Evolutionary conservation across 1,284 basidiomycete genomes (phyloP).

Genomic region (Leccinum solheimii): DNA sequence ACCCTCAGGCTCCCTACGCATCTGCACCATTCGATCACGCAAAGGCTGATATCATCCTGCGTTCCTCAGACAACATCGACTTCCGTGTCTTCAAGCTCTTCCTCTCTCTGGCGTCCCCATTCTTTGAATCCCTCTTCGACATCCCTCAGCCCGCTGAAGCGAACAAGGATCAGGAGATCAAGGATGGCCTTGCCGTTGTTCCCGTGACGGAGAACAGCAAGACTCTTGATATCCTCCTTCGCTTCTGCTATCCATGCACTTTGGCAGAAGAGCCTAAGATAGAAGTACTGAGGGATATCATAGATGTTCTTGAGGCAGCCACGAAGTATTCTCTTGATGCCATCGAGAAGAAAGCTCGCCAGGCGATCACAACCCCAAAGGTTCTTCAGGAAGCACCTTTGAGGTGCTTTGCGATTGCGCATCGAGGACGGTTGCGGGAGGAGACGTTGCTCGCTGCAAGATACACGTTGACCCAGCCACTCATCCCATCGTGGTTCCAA

Average conservation of each 20-base stretch:
- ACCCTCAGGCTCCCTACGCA: neutral
- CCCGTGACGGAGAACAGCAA: constrained; percentile 24
- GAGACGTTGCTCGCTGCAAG: neutral
- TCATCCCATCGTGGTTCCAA: neutral
- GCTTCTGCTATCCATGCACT: constrained; percentile 26
- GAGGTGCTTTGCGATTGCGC: neutral
- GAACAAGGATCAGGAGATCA: neutral
- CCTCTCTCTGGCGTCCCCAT: neutral
- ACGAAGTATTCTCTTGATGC: constrained; percentile 16
- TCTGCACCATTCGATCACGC: neutral
- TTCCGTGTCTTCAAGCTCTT: neutral
- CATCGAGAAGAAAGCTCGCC: constrained; percentile 13
- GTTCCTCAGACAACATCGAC: neutral
- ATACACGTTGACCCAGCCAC: neutral
- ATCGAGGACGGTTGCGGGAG: neutral
- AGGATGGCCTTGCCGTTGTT: constrained; percentile 21
- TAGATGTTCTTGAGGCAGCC: constrained; percentile 15
- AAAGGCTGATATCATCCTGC: neutral
- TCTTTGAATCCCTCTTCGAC: neutral
- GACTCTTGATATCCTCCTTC: constrained; percentile 17
- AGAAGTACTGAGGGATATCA: constrained; percentile 4
- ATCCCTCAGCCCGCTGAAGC: neutral
- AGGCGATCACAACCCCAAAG: constrained; percentile 8
- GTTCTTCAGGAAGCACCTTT: neutral
- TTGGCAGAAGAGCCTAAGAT: constrained; percentile 19